These are phyloP conservation scores for Starmerella stigmatis DNA, from an alignment of 805 yeast genomes.

Conservation along the genomic window DNA sequence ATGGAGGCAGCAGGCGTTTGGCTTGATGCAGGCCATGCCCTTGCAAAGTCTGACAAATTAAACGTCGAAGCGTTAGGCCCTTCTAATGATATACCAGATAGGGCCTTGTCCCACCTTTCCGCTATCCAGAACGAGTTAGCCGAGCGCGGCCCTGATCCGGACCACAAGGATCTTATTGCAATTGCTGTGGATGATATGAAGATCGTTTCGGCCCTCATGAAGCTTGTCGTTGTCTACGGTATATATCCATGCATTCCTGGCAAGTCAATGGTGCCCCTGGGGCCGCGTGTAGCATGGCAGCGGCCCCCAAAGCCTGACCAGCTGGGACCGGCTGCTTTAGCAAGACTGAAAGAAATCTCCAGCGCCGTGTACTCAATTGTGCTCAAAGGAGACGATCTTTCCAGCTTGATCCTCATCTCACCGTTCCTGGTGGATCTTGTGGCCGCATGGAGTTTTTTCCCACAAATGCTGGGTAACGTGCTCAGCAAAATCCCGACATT, in stretches of 20 bases:
- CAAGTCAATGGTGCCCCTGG: background rate
- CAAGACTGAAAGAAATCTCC: background rate
- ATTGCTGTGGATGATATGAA: conserved; percentile 82
- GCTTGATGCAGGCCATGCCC: conserved; percentile 1
- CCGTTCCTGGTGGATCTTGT: conserved; percentile 17
- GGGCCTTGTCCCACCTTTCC: conserved; percentile 3
- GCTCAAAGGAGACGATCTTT: conserved; percentile 25
- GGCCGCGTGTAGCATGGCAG: conserved; percentile 9
- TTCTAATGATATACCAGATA: background rate
- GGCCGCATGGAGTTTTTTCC: conserved; percentile 10
- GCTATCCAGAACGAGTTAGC: conserved; percentile 5
- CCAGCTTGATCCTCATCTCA: conserved; percentile 28
- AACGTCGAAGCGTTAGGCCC: background rate
- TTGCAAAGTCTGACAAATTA: background rate
- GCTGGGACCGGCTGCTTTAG: background rate
- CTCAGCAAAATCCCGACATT: conserved; percentile 42
- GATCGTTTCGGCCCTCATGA: conserved; percentile 53
- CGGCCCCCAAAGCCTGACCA: conserved; percentile 2
- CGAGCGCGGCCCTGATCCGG: background rate
- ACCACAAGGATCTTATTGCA: conserved; percentile 28
- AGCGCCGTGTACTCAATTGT: conserved; percentile 5
- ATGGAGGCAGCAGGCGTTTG: conserved; percentile 18
- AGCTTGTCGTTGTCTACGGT: conserved; percentile 58
- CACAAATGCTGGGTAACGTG: background rate
- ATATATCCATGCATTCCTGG: conserved; percentile 47